These are phyloP conservation scores for Babesia bovis DNA, from an alignment of 169 alveolate genomes.

Conservation along the genomic window DNA sequence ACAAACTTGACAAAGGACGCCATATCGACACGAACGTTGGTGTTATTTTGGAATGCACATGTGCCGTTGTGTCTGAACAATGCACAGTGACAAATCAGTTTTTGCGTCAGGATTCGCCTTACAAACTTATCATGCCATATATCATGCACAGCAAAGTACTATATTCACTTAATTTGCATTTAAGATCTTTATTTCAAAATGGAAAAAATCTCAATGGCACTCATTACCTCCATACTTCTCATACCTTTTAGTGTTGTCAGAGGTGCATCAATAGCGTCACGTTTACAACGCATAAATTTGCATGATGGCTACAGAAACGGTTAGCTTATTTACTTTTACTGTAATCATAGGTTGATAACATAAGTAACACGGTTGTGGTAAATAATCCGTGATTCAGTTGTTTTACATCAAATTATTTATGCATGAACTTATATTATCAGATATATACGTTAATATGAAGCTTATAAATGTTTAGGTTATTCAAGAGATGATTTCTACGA, in stretches of 20 bases:
- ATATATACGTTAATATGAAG: too few species aligned
- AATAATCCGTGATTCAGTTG: too few species aligned
- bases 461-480: too few species aligned
- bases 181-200: background rate
- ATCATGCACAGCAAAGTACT: background rate
- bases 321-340: too few species aligned
- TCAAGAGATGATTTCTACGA: background rate
- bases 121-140: background rate
- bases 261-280: background rate
- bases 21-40: background rate
- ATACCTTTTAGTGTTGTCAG: background rate
- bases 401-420: too few species aligned
- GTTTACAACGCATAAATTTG: background rate
- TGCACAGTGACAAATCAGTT: slow-evolving; percentile 14
- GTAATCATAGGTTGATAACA: too few species aligned
- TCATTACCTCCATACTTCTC: background rate
- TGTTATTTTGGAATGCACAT: background rate
- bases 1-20: background rate
- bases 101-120: background rate
- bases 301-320: slow-evolving; percentile 1
- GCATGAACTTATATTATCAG: too few species aligned
- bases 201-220: background rate
- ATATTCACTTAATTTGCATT: background rate
- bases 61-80: slow-evolving; percentile 33
- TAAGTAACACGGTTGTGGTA: too few species aligned